These are phyloP conservation scores for Kwoniella heveanensis DNA, from an alignment of 768 basidiomycete species.

Conservation along the genomic window DNA sequence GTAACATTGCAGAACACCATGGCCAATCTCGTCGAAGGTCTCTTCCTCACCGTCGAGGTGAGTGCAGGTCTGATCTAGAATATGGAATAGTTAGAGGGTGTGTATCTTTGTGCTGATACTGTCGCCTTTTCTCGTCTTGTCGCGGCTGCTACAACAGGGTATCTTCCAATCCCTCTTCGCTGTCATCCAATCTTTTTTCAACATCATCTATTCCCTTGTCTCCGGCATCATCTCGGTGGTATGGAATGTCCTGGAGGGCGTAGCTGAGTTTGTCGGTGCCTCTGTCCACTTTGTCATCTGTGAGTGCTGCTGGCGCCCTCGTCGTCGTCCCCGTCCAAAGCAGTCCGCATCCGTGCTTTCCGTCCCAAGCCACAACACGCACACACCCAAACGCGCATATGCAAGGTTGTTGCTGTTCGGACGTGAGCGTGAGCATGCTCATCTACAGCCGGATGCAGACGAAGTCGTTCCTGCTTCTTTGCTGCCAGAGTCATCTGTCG, in stretches of 20 bases:
- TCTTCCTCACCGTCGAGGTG: conserved; percentile 39
- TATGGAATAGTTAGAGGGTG: too few species aligned
- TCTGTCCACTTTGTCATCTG: conserved; percentile 42
- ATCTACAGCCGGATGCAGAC: too few species aligned
- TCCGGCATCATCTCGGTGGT: conserved; percentile 30
- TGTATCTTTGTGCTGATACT: too few species aligned
- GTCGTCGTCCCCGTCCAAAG: too few species aligned
- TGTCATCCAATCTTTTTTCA: conserved; percentile 37
- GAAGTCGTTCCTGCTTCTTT: too few species aligned
- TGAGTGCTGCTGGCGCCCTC: too few species aligned
- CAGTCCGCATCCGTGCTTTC: not conserved
- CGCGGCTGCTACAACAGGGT: conserved; percentile 26
- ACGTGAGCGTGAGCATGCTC: too few species aligned
- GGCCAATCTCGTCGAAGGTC: conserved; percentile 42
- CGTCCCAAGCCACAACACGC: too few species aligned
- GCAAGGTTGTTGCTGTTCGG: too few species aligned
- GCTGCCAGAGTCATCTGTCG: too few species aligned
- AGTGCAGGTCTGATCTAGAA: too few species aligned
- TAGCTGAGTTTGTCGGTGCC: conserved; percentile 39
- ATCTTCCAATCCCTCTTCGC: conserved; percentile 40
- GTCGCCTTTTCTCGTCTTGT: not conserved
- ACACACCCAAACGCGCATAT: too few species aligned
- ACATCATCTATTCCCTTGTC: conserved; percentile 36
- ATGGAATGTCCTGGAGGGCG: conserved; percentile 31
- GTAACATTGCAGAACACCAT: conserved; percentile 22